These are phyloP conservation scores for Trichoderma cornu-damae DNA, from an alignment of 2,329 filamentous ascomycete species.

Conservation along the genomic window DNA sequence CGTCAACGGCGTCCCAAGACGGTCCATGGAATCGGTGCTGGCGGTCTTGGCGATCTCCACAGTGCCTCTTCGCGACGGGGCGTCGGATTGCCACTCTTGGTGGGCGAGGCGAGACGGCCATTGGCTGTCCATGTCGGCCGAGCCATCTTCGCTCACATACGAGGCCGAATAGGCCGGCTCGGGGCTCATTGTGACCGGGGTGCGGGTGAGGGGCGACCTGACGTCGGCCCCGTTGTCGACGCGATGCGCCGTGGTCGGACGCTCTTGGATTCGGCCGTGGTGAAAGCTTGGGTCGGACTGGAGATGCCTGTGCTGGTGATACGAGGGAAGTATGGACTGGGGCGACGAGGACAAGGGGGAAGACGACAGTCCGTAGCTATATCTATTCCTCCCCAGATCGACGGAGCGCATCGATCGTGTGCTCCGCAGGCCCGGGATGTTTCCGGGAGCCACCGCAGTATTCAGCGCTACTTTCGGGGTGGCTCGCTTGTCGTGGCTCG, in stretches of 20 bases:
- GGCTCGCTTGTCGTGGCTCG: conserved; percentile 58
- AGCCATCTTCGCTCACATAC: conserved; percentile 20
- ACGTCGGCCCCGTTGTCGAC: conserved; percentile 23
- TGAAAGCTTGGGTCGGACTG: conserved; percentile 43
- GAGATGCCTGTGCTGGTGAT: conserved; percentile 34
- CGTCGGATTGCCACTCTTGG: conserved; percentile 36
- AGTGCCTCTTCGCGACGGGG: conserved; percentile 38
- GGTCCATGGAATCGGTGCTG: conserved; percentile 47
- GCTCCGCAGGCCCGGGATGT: conserved; percentile 43
- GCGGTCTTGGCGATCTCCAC: conserved; percentile 46
- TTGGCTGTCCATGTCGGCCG: conserved; percentile 24
- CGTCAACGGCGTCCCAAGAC: conserved; percentile 47
- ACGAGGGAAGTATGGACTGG: conserved; percentile 32
- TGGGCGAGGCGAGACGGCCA: conserved; percentile 36
- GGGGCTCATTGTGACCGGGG: conserved; percentile 3
- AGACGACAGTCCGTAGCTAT: conserved; percentile 31
- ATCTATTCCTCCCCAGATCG: conserved; percentile 33
- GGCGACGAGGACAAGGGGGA: conserved; percentile 38
- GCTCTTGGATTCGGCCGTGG: conserved; percentile 35
- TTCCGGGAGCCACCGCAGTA: conserved; percentile 57
- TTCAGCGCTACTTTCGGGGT: conserved; percentile 60
- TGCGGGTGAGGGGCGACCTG: conserved; percentile 4
- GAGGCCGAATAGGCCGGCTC: neutral
- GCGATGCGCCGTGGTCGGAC: conserved; percentile 46
- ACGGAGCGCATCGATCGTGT: conserved; percentile 45